Percentiles rank a stretch among this genome's conserved stretches.
Evolutionary conservation across 1,139 yeast genomes (phyloP).

Genomic region (Meyerozyma guilliermondii): DNA sequence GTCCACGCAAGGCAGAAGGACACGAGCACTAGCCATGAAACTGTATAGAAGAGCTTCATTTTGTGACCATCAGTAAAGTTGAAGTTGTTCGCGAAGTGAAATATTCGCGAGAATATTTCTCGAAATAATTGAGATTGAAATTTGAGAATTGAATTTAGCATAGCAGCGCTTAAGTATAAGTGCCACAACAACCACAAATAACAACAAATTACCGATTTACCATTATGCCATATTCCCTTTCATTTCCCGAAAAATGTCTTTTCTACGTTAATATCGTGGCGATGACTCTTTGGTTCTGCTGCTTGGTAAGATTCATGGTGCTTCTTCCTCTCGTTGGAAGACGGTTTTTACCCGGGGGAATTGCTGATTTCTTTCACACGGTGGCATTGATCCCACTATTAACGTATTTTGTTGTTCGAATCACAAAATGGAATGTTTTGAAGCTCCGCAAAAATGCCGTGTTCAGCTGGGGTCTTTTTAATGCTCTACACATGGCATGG

Average conservation of each 20-base stretch:
- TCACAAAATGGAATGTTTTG: conserved; percentile 3
- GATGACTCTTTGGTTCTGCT: conserved; percentile 47
- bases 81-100: background rate
- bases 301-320: conserved; percentile 45
- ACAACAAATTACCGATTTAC: too few relatives aligned
- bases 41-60: conserved; percentile 3
- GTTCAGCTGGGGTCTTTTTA: conserved; percentile 22
- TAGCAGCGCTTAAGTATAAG: background rate
- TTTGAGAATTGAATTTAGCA: too few relatives aligned
- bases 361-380: conserved; percentile 58
- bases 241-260: conserved; percentile 25
- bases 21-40: background rate
- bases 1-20: conserved; percentile 21
- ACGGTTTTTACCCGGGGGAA: conserved; percentile 62
- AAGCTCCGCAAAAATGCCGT: conserved; percentile 3
- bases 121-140: too few relatives aligned
- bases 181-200: background rate
- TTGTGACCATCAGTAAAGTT: conserved; percentile 1
- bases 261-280: conserved; percentile 34
- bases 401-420: conserved; percentile 20
- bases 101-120: too few relatives aligned
- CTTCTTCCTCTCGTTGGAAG: conserved; percentile 60
- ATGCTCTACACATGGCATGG: conserved; percentile 34
- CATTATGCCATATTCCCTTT: conserved; percentile 25
- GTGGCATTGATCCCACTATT: conserved; percentile 32